Evolutionary conservation across 2,329 filamentous ascomycete genomes (phyloP).

Genomic region (Aspergillus puulaauensis): DNA sequence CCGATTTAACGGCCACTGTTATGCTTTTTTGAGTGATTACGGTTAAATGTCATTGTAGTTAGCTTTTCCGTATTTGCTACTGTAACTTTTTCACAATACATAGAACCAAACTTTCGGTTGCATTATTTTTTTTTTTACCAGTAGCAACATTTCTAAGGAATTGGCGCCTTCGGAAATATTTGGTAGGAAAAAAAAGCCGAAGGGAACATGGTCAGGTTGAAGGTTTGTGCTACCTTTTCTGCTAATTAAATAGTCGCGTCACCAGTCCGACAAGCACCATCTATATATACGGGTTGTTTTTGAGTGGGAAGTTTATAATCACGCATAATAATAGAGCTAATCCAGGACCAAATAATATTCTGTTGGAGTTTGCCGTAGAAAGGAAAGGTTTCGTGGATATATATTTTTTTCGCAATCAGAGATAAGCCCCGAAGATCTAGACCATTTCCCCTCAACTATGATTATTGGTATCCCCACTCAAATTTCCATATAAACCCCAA

Average conservation of each 20-base stretch:
- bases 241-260: no score
- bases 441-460: no score
- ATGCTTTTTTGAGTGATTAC: background rate
- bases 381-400: background rate
- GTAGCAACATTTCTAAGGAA: no score
- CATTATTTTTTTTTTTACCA: background rate
- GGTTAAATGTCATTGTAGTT: background rate
- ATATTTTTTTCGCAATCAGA: background rate
- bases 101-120: background rate
- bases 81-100: background rate
- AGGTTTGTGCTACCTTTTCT: background rate
- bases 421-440: background rate
- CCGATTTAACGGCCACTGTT: background rate
- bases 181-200: no score
- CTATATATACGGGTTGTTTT: background rate
- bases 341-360: background rate
- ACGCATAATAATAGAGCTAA: background rate
- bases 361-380: background rate
- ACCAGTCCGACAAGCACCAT: no score
- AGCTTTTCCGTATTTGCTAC: background rate
- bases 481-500: background rate
- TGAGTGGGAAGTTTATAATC: background rate
- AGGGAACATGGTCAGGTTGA: no score
- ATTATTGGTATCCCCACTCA: no score
- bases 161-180: no score